phyloP scores from a whole-genome alignment of 2,329 filamentous ascomycete genomes.

The Magnaporthiopsis poae region DNA sequence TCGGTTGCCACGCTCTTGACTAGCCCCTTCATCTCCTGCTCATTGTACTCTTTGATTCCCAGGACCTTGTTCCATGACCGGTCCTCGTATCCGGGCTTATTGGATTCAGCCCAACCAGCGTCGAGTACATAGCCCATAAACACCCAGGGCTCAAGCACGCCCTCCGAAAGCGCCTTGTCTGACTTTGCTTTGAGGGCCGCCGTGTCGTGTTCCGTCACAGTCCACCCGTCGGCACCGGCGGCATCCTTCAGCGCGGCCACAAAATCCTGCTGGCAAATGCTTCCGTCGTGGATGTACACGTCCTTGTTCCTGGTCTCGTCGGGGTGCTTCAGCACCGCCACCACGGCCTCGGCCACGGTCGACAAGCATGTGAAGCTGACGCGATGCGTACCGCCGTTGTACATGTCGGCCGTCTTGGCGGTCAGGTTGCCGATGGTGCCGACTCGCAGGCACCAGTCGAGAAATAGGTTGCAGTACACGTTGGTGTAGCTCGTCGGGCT shows the following conservation, averaged over 20 bases:
- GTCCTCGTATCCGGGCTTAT: slow-evolving; percentile 11
- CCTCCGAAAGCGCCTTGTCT: slow-evolving; percentile 29
- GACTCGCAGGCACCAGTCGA: slow-evolving; percentile 19
- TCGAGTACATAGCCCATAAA: background rate
- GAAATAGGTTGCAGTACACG: slow-evolving; percentile 18
- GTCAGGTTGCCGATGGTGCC: slow-evolving; percentile 11
- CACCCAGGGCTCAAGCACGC: slow-evolving; percentile 21
- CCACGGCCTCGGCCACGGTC: slow-evolving; percentile 10
- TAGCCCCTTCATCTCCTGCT: slow-evolving; percentile 5
- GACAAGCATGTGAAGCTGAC: slow-evolving; percentile 16
- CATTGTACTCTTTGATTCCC: slow-evolving; percentile 30
- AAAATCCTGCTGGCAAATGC: slow-evolving; percentile 35
- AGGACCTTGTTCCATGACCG: slow-evolving; percentile 34
- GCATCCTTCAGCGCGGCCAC: slow-evolving; percentile 42
- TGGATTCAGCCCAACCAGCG: slow-evolving; percentile 20
- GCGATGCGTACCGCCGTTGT: slow-evolving; percentile 15
- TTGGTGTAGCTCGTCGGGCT: slow-evolving; percentile 16
- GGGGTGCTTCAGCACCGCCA: background rate
- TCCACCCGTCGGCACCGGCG: slow-evolving; percentile 38
- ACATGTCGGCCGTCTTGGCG: slow-evolving; percentile 4
- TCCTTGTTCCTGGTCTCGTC: slow-evolving; percentile 2
- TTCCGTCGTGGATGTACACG: slow-evolving; percentile 35
- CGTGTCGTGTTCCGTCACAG: slow-evolving; percentile 28
- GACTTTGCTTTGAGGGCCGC: slow-evolving; percentile 27
- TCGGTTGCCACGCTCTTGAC: slow-evolving; percentile 1